Conservation (phyloP, 2,329 filamentous ascomycete genomes). For the Alternaria incomplexa region DNA sequence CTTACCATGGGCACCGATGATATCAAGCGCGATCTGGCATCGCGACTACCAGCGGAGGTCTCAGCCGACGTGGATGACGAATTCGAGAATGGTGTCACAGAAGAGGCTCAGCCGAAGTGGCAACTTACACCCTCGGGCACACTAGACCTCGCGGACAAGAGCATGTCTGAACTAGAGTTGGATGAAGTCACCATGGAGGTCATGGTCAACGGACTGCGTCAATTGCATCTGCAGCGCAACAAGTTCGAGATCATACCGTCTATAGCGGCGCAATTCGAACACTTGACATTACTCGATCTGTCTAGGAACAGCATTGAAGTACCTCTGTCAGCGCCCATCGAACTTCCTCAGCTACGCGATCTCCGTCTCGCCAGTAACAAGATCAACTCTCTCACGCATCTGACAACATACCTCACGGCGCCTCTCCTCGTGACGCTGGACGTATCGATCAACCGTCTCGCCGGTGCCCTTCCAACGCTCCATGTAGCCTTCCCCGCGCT, state of each 20-base stretch:
- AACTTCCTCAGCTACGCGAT: constrained; percentile 76
- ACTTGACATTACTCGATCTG: constrained; percentile 74
- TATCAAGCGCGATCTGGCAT: constrained; percentile 74
- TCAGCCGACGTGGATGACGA: constrained; percentile 7
- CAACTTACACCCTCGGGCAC: constrained; percentile 44
- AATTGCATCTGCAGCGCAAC: constrained; percentile 78
- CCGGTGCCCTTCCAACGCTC: constrained; percentile 68
- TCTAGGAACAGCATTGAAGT: constrained; percentile 75
- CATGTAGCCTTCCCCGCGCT: constrained; percentile 73
- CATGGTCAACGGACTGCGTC: constrained; percentile 58
- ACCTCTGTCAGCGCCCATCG: constrained; percentile 55
- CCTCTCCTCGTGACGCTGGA: constrained; percentile 79
- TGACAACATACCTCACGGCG: constrained; percentile 72
- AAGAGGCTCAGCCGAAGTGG: constrained; percentile 26
- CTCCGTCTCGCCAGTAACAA: constrained; percentile 78
- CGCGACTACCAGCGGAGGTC: constrained; percentile 61
- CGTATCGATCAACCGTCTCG: constrained; percentile 81
- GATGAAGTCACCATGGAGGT: constrained; percentile 47
- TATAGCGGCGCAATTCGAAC: constrained; percentile 72
- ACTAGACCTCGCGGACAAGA: constrained; percentile 52
- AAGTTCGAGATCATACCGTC: constrained; percentile 71
- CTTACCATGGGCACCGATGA: constrained; percentile 80
- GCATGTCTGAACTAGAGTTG: constrained; percentile 48
- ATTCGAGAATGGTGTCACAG: constrained; percentile 2
- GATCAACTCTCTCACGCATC: constrained; percentile 68